phyloP scores from a whole-genome alignment of 2,329 filamentous ascomycete species.

The Aureobasidium pullulans region DNA sequence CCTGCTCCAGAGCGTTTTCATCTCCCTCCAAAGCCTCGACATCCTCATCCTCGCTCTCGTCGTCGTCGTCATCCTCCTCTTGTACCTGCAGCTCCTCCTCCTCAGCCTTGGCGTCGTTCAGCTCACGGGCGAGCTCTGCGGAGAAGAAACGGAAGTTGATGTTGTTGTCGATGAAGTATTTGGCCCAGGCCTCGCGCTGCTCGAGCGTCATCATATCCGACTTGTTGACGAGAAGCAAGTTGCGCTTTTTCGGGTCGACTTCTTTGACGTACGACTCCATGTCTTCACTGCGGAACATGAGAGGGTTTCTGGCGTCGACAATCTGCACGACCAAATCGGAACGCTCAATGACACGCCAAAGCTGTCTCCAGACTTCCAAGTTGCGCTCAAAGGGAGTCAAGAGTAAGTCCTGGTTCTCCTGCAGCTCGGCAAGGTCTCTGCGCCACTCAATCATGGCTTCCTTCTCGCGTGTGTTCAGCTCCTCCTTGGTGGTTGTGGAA shows the following conservation, averaged over 20 bases:
- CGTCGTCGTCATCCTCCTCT: slow-evolving; percentile 43
- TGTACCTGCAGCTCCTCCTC: slow-evolving; percentile 45
- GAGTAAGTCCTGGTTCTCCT: slow-evolving; percentile 87
- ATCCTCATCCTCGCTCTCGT: slow-evolving; percentile 29
- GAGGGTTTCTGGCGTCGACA: slow-evolving; percentile 89
- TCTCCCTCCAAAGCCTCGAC: slow-evolving; percentile 39
- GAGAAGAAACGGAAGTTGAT: slow-evolving; percentile 97
- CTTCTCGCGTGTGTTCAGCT: slow-evolving; percentile 73
- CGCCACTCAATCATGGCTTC: slow-evolving; percentile 82
- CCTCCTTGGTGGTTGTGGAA: slow-evolving; percentile 68
- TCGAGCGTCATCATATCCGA: slow-evolving; percentile 94
- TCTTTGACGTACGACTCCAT: slow-evolving; percentile 91
- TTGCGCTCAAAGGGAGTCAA: slow-evolving; percentile 99
- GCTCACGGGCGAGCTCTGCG: slow-evolving; percentile 80
- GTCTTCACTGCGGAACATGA: slow-evolving; percentile 91
- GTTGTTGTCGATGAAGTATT: slow-evolving; percentile 70
- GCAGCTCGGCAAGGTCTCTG: slow-evolving; percentile 80
- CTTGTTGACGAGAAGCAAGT: slow-evolving; percentile 92
- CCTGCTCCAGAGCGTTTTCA: slow-evolving; percentile 40
- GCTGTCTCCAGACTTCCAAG: slow-evolving; percentile 91
- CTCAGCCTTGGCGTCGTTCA: slow-evolving; percentile 64
- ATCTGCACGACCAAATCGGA: slow-evolving; percentile 96
- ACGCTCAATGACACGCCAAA: slow-evolving; percentile 96
- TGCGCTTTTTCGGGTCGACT: slow-evolving; percentile 79
- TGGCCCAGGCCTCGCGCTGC: slow-evolving; percentile 78